These are phyloP conservation scores for Malassezia arunalokei DNA, from an alignment of 1,284 basidiomycete species.

Conservation along the genomic window DNA sequence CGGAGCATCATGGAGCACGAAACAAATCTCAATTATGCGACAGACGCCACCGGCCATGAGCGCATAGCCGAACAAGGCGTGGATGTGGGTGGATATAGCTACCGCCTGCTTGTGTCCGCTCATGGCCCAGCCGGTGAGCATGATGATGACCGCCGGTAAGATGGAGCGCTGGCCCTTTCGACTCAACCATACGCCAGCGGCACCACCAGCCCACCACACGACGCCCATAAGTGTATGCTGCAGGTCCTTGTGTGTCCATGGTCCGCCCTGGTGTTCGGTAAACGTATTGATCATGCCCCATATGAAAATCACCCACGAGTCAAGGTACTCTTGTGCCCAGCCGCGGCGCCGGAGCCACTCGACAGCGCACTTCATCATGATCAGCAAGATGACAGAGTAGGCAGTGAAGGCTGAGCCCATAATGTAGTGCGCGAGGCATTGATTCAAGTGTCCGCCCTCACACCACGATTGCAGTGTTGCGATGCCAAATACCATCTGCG, in stretches of 20 bases:
- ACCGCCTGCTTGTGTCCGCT: constrained; percentile 74
- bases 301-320: constrained; percentile 72
- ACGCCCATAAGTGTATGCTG: constrained; percentile 63
- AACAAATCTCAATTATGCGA: constrained; percentile 76
- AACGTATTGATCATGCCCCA: constrained; percentile 83
- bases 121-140: constrained; percentile 72
- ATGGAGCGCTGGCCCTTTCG: constrained; percentile 73
- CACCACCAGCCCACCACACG: constrained; percentile 73
- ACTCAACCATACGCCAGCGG: constrained; percentile 72
- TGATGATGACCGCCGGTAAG: constrained; percentile 67
- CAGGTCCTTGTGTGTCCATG: constrained; percentile 71
- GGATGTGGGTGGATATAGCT: constrained; percentile 56
- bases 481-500: constrained; percentile 37
- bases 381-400: constrained; percentile 70
- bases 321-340: constrained; percentile 69
- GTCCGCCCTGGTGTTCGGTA: constrained; percentile 54
- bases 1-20: constrained; percentile 51
- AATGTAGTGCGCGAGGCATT: constrained; percentile 58
- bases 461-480: constrained; percentile 48
- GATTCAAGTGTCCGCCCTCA: constrained; percentile 59
- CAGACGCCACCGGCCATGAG: constrained; percentile 73
- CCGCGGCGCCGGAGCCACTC: constrained; percentile 58
- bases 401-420: constrained; percentile 52
- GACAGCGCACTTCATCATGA: constrained; percentile 70
- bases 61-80: constrained; percentile 68